Conservation (phyloP, 305 asterid genomes). For the Coffea humblotiana region DNA sequence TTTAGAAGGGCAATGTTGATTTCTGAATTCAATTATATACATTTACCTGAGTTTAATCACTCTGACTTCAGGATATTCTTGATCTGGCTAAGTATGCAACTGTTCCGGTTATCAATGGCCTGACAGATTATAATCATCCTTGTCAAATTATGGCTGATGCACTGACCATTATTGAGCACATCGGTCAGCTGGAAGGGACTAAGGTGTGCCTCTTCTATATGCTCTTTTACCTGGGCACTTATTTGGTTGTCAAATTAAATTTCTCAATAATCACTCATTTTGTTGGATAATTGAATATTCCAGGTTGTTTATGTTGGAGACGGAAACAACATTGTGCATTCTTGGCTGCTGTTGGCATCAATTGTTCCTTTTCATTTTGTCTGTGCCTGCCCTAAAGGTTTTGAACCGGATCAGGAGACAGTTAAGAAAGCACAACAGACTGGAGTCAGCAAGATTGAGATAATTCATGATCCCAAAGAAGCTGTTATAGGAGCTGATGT, state of each 20-base stretch:
- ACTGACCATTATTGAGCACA: slow-evolving; percentile 84
- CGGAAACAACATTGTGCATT: slow-evolving; percentile 95
- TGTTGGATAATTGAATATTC: slow-evolving; percentile 17
- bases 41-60: not conserved
- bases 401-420: slow-evolving; percentile 79
- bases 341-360: slow-evolving; percentile 86
- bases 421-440: slow-evolving; percentile 61
- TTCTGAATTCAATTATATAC: not conserved
- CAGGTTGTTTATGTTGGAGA: slow-evolving; percentile 98
- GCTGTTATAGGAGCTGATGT: slow-evolving; percentile 94
- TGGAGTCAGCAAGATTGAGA: slow-evolving; percentile 85
- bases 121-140: slow-evolving; percentile 94
- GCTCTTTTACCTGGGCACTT: slow-evolving; percentile 6
- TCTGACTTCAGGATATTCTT: slow-evolving; percentile 68
- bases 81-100: slow-evolving; percentile 85
- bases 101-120: slow-evolving; percentile 90
- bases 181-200: slow-evolving; percentile 79
- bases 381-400: slow-evolving; percentile 88
- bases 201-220: slow-evolving; percentile 49
- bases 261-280: not conserved
- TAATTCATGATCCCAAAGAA: slow-evolving; percentile 76
- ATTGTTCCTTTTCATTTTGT: slow-evolving; percentile 88
- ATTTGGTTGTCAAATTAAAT: not conserved
- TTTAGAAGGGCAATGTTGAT: not conserved
- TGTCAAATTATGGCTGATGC: slow-evolving; percentile 99